phyloP scores from a whole-genome alignment of 177 flowering plant species.

The Telopea speciosissima region DNA sequence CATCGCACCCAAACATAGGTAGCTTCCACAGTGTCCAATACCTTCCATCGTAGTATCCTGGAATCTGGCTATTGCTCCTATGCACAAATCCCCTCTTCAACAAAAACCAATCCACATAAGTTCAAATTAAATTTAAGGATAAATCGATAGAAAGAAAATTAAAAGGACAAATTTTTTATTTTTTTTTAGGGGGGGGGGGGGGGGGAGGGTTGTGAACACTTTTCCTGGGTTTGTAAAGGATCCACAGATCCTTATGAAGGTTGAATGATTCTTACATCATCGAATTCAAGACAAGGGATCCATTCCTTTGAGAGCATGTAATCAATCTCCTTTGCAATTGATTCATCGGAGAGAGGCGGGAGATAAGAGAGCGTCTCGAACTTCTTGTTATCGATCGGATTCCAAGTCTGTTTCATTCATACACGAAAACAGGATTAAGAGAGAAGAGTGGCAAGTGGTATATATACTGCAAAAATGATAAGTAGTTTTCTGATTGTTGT shows the following conservation, averaged over 20 bases:
- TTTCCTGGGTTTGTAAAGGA: too few species aligned
- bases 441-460: not conserved
- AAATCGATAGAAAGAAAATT: not conserved
- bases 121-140: not conserved
- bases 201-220: too few species aligned
- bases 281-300: constrained; percentile 77
- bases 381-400: constrained; percentile 53
- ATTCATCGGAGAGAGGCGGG: constrained; percentile 39
- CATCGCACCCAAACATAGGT: constrained; percentile 71
- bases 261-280: constrained; percentile 34
- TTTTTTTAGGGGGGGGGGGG: too few species aligned
- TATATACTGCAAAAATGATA: not conserved
- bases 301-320: constrained; percentile 64
- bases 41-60: constrained; percentile 75
- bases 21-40: constrained; percentile 78
- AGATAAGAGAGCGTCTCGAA: constrained; percentile 50
- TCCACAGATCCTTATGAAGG: too few species aligned
- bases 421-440: not conserved
- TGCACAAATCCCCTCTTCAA: constrained; percentile 40
- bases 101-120: constrained; percentile 2
- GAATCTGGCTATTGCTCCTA: constrained; percentile 50
- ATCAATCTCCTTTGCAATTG: constrained; percentile 55
- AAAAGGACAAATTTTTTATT: not conserved
- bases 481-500: too few species aligned
- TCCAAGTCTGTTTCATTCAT: constrained; percentile 44